Evolutionary conservation across 1,284 basidiomycete species (phyloP), one percentile per base, ranked within the genome.

Genomic region (Abortiporus biennis): DNA sequence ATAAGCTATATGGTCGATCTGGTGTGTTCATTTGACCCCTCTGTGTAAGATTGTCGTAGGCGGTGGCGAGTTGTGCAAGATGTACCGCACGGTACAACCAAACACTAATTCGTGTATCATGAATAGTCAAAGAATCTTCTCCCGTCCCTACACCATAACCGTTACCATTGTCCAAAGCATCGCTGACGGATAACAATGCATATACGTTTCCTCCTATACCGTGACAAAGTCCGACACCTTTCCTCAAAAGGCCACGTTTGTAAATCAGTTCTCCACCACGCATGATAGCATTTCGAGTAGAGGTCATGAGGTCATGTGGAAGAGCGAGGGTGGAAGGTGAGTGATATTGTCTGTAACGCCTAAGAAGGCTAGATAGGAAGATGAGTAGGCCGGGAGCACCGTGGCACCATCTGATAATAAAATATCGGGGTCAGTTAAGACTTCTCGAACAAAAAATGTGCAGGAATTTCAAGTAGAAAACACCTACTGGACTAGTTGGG

Each of bases 171-270:
- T 54, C 48, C 16, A 56, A 49, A 17, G 42, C 49, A 39, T 70
- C 66, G 40, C 72, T 66, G 3, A 64, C 67, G 1, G 70, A 64
- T 20, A 79, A 63, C 6, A 78, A 64, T 2, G 73, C 68, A 45
- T 68, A 77, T 6, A 76, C 67, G 27, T 60, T 69, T 3, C 76
- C 75, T 9, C 64, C 70, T 6, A 73, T 65, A 4, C 76, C 77
- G 50, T 80, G 76, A 51, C 77, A 80, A 12, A 78, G 59, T 0
- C 76, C 75, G 13, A 76, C 56, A 17, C 77, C 76, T 54, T 79
- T 78, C 3, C 64, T 63, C 13, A 78, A 63, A 4, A 78, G 54
- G 0, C 76, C 76, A 4, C 62, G 64, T 5, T 57, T 54, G 47
- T 78, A 76, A 5, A 76, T 66, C 6, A 73, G 51, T 3, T 58